phyloP scores from a whole-genome alignment of 2,329 filamentous ascomycete genomes.

The Fusarium denticulatum region DNA sequence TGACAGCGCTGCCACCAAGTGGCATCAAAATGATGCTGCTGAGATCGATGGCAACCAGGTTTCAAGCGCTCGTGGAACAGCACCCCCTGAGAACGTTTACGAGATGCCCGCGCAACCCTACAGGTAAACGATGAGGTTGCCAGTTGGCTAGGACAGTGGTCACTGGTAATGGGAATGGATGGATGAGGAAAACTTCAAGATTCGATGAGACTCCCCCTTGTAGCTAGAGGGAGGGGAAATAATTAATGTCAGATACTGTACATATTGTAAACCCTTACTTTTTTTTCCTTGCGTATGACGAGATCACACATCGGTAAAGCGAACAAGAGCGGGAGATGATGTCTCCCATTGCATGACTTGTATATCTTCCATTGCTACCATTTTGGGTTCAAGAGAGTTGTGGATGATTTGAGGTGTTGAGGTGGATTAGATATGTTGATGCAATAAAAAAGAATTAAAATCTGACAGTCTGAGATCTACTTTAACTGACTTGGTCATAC shows the following conservation, averaged over 20 bases:
- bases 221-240: slow-evolving; percentile 24
- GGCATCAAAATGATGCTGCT: slow-evolving; percentile 49
- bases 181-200: slow-evolving; percentile 21
- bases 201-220: slow-evolving; percentile 26
- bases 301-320: slow-evolving; percentile 27
- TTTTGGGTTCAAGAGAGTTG: slow-evolving; percentile 5
- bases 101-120: slow-evolving; percentile 56
- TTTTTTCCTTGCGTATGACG: slow-evolving; percentile 36
- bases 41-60: slow-evolving; percentile 53
- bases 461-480: not conserved
- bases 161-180: slow-evolving; percentile 6
- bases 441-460: slow-evolving; percentile 1
- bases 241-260: slow-evolving; percentile 47
- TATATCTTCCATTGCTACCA: slow-evolving; percentile 12
- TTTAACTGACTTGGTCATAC: not conserved
- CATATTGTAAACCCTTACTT: slow-evolving; percentile 41
- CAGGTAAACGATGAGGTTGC: slow-evolving; percentile 40
- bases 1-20: slow-evolving; percentile 46
- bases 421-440: slow-evolving; percentile 6
- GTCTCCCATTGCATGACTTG: slow-evolving; percentile 14
- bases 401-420: slow-evolving; percentile 12
- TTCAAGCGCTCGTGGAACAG: slow-evolving; percentile 37
- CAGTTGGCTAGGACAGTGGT: not conserved
- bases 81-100: slow-evolving; percentile 50
- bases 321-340: slow-evolving; percentile 18